phyloP scores from a whole-genome alignment of 148 eudicot species.

The Dysphania ambrosioides region DNA sequence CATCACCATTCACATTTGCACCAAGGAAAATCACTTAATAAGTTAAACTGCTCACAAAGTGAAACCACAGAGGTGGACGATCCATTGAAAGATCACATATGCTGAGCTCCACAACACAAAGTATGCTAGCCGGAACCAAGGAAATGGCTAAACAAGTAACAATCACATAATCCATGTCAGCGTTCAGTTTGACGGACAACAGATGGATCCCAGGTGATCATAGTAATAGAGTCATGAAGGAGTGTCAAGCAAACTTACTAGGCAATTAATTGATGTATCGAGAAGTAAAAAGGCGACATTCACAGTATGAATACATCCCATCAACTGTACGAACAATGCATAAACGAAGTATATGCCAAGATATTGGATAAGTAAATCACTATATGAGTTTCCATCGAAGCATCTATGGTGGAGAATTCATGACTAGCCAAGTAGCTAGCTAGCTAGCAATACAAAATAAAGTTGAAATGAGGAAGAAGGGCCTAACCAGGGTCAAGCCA shows the following conservation, averaged over 20 bases:
- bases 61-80: conserved; percentile 56
- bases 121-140: conserved; percentile 65
- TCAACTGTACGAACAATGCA: conserved; percentile 43
- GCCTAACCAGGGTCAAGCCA: conserved; percentile 47
- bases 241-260: conserved; percentile 42
- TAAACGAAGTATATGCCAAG: neutral
- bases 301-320: conserved; percentile 66
- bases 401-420: no score
- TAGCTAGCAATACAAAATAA: no score
- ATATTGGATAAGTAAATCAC: no score
- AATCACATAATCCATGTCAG: no score
- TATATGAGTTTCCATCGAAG: no score
- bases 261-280: conserved; percentile 54
- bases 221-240: no score
- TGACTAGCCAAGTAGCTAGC: no score
- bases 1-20: no score
- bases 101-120: conserved; percentile 65
- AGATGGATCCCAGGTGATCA: no score
- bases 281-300: conserved; percentile 59
- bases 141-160: conserved; percentile 44
- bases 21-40: neutral
- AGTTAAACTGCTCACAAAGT: conserved; percentile 36
- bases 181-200: no score
- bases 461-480: conserved; percentile 2
- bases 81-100: conserved; percentile 62